Evolutionary conservation across 495 filamentous ascomycete genomes (phyloP).

Genomic region (Podospora appendiculata): DNA sequence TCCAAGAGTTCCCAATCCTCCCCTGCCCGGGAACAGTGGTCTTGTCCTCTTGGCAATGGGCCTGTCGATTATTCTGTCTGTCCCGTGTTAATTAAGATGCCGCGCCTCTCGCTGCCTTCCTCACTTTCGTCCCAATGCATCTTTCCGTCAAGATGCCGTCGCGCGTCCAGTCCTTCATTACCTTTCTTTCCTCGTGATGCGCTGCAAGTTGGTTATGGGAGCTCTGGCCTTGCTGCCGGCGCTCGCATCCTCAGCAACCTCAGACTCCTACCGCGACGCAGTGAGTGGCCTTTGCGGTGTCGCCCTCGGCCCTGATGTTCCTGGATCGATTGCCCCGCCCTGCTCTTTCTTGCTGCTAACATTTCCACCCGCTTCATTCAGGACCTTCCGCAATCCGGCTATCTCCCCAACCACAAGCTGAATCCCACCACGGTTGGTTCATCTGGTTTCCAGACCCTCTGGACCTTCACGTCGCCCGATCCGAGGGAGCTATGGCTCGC

Average conservation of each 20-base stretch:
- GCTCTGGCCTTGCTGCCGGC: neutral
- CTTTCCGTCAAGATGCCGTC: neutral
- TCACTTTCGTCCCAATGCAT: too few species aligned
- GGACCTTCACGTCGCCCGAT: neutral
- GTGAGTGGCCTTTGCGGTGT: neutral
- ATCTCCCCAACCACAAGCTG: constrained; percentile 14
- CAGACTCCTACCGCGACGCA: neutral
- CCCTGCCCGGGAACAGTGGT: too few species aligned
- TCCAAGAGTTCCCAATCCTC: too few species aligned
- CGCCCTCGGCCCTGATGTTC: too few species aligned
- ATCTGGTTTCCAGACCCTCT: neutral
- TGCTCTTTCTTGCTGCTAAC: neutral
- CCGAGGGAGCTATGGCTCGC: constrained; percentile 21
- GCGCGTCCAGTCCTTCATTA: neutral
- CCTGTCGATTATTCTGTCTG: too few species aligned
- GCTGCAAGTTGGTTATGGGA: neutral
- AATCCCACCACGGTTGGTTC: constrained; percentile 1
- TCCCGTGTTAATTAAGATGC: too few species aligned
- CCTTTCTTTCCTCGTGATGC: neutral
- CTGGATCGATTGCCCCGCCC: too few species aligned
- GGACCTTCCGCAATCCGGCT: constrained; percentile 12
- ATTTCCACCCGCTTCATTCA: neutral
- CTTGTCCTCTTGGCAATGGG: too few species aligned
- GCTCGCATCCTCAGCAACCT: neutral
- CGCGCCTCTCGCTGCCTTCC: too few species aligned